Evolutionary conservation across 1,139 yeast species (phyloP), one percentile per base, ranked within the genome.

Genomic region (Barnettozyma hawaiiensis): DNA sequence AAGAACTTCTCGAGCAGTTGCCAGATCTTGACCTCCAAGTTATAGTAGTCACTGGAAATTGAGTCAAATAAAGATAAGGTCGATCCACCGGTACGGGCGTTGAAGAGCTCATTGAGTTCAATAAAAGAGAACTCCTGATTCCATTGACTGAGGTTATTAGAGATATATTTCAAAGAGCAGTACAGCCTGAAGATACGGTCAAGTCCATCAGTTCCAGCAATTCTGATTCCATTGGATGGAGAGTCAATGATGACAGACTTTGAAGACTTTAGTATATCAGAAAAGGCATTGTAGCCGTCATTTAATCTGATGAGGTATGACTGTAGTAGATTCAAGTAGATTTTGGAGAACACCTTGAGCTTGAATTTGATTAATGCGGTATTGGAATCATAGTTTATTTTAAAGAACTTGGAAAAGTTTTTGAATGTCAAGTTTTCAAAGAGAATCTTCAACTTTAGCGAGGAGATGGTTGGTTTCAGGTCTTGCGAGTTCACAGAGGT

Each of bases 261-360:
- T 20, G 67, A 52, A 31, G 61, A 50, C 46, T 62, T 76, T 58
- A 69, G 72, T 41, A 66, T 58, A 11, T 71, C 77, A 39, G 70
- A 73, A 49, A 77, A 69, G 7, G 73, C 71, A 44, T 67, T 64
- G 42, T 73, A 66, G 14, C 76, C 67, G 34, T 68, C 69, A 18
- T 66, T 59, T 16, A 87, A 59, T 24, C 73, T 68, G 4, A 71
- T 73, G 45, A 71, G 71, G 56, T 85, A 89, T 32, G 66, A 66
- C 44, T 82, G 83, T 20, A 87, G 59, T 35, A 89, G 60, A 26
- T 70, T 70, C 39, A 87, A 62, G 58, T 87, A 95, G 29, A 87
- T 78, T 21, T 77, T 78, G 9, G 85, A 76, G 22, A 85, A 75
- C 45, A 82, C 81, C 53, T 77, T 74, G 43, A 85, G 66, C 54